These are phyloP conservation scores for Penicillium sp. DNA, from an alignment of 2,329 filamentous ascomycete genomes.

Conservation along the genomic window DNA sequence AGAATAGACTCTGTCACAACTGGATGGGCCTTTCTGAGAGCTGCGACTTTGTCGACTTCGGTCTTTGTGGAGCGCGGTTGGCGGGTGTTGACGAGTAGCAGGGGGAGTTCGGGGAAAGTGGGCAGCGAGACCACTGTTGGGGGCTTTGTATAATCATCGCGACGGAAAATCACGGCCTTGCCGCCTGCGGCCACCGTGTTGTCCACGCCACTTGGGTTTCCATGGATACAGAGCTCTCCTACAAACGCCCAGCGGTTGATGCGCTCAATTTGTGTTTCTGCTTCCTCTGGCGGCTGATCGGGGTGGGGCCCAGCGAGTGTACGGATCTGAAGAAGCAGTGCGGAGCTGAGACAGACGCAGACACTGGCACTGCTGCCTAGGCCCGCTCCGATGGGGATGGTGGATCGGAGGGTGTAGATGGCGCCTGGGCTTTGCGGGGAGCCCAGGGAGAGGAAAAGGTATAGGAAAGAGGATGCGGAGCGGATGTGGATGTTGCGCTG, in stretches of 20 bases:
- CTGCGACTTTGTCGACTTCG: conserved; percentile 82
- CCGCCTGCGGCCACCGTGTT: conserved; percentile 94
- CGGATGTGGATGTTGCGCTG: conserved; percentile 78
- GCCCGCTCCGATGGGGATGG: conserved; percentile 86
- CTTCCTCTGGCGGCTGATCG: conserved; percentile 83
- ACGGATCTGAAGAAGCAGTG: conserved; percentile 80
- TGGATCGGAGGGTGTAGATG: conserved; percentile 86
- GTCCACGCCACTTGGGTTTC: conserved; percentile 92
- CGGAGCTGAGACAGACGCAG: conserved; percentile 79
- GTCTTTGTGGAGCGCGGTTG: conserved; percentile 79
- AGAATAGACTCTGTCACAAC: conserved; percentile 76
- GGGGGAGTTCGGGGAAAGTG: conserved; percentile 85
- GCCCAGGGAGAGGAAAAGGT: conserved; percentile 84
- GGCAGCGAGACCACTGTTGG: conserved; percentile 72
- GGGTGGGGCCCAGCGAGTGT: conserved; percentile 86
- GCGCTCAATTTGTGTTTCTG: conserved; percentile 83
- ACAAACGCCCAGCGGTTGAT: conserved; percentile 99
- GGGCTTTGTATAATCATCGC: conserved; percentile 71
- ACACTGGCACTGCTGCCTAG: conserved; percentile 94
- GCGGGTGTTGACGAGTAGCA: conserved; percentile 84
- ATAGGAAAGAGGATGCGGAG: conserved; percentile 82
- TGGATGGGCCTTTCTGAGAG: conserved; percentile 67
- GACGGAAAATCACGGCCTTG: conserved; percentile 88
- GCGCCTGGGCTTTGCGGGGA: conserved; percentile 74
- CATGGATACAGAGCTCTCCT: conserved; percentile 93